These are phyloP conservation scores for Tuber umbilicatum DNA, from an alignment of 495 filamentous ascomycete species.

Conservation along the genomic window DNA sequence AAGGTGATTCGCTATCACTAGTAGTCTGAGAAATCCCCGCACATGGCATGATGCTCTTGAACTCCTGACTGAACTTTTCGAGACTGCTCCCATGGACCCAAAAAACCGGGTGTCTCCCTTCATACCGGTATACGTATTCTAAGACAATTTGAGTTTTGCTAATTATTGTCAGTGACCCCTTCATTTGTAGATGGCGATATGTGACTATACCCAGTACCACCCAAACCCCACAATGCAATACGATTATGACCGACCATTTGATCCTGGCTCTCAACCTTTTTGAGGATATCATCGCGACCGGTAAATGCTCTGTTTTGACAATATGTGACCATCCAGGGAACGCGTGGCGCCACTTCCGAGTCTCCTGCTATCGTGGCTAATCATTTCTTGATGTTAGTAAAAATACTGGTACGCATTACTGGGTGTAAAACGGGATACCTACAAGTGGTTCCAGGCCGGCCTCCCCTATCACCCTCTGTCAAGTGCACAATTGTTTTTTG, in stretches of 20 bases:
- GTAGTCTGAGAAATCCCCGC: conserved; percentile 34
- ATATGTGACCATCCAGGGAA: conserved; percentile 36
- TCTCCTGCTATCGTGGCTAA: neutral
- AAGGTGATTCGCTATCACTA: conserved; percentile 8
- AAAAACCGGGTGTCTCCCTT: conserved; percentile 36
- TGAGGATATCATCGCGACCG: conserved; percentile 43
- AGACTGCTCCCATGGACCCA: conserved; percentile 44
- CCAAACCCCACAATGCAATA: conserved; percentile 46
- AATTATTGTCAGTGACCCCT: conserved; percentile 11
- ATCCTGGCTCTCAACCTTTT: conserved; percentile 30
- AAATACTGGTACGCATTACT: too few species aligned
- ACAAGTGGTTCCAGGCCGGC: neutral
- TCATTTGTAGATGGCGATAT: neutral
- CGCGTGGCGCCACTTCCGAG: neutral
- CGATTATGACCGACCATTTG: conserved; percentile 16
- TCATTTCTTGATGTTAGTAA: neutral
- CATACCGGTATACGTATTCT: conserved; percentile 43
- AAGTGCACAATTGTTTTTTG: too few species aligned
- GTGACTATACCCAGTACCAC: conserved; percentile 48
- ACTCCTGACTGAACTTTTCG: conserved; percentile 43
- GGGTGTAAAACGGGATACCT: neutral
- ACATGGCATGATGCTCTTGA: conserved; percentile 44
- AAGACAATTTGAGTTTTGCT: conserved; percentile 51
- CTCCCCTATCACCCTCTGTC: too few species aligned
- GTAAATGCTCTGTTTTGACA: conserved; percentile 45